These are phyloP conservation scores for Acorus gramineus DNA, from an alignment of 106 monocot genomes.

Conservation along the genomic window DNA sequence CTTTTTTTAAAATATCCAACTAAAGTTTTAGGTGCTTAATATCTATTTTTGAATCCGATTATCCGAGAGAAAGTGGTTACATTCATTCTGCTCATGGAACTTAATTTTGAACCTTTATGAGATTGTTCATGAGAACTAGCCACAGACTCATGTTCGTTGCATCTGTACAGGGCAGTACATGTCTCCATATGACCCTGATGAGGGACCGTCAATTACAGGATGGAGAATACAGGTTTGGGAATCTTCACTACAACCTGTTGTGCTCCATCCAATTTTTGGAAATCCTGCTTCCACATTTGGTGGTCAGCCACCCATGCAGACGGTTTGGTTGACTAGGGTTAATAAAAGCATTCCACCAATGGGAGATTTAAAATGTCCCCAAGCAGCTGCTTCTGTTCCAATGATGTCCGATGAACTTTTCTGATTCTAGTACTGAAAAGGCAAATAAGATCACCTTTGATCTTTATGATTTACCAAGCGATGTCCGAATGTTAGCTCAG, in stretches of 20 bases:
- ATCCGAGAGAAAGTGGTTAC: too few species aligned
- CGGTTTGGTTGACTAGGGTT: slow-evolving; percentile 85
- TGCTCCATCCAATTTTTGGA: slow-evolving; percentile 97
- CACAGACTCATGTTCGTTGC: neutral
- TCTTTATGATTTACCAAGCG: slow-evolving; percentile 96
- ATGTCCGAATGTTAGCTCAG: slow-evolving; percentile 91
- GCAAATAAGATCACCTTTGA: slow-evolving; percentile 78
- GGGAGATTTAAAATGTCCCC: slow-evolving; percentile 62
- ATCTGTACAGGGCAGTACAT: slow-evolving; percentile 78
- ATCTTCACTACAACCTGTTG: slow-evolving; percentile 94
- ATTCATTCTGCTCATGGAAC: too few species aligned
- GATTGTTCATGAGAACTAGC: too few species aligned
- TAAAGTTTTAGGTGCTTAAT: too few species aligned
- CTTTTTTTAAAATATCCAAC: too few species aligned
- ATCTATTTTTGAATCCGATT: too few species aligned
- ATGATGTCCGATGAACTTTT: slow-evolving; percentile 72
- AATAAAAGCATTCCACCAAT: slow-evolving; percentile 94
- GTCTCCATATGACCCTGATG: slow-evolving; percentile 99
- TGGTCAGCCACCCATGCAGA: slow-evolving; percentile 95
- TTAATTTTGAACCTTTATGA: too few species aligned
- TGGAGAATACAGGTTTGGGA: slow-evolving; percentile 99
- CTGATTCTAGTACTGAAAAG: slow-evolving; percentile 77
- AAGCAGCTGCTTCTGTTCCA: slow-evolving; percentile 28
- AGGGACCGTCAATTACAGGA: slow-evolving; percentile 98
- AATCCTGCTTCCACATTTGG: slow-evolving; percentile 79